phyloP scores from a whole-genome alignment of 1,139 yeast species.

The Yamadazyma atlantica region DNA sequence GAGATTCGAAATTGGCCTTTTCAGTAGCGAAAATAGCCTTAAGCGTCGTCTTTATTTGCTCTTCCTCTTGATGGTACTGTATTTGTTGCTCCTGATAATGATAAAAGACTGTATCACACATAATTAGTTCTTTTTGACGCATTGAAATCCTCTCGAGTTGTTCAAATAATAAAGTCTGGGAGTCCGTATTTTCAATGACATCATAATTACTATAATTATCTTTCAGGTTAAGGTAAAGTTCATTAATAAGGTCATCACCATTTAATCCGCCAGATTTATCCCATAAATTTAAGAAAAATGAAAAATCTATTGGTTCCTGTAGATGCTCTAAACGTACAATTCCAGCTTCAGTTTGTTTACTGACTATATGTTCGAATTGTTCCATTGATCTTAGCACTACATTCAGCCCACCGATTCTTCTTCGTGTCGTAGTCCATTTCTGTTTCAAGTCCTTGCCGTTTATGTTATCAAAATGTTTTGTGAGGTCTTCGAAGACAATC shows the following conservation, averaged over 20 bases:
- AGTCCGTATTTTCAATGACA: slow-evolving; percentile 20
- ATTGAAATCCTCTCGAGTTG: slow-evolving; percentile 49
- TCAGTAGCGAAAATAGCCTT: slow-evolving; percentile 66
- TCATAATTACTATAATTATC: slow-evolving; percentile 32
- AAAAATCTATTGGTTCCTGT: slow-evolving; percentile 43
- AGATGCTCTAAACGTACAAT: slow-evolving; percentile 44
- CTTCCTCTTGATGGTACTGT: slow-evolving; percentile 8
- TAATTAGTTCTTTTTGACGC: slow-evolving; percentile 52
- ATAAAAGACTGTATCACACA: slow-evolving; percentile 40
- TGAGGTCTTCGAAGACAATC: slow-evolving; percentile 61
- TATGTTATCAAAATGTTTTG: slow-evolving; percentile 40
- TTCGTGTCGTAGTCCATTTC: slow-evolving; percentile 64
- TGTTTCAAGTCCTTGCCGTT: slow-evolving; percentile 43
- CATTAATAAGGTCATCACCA: slow-evolving; percentile 30
- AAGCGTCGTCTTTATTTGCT: slow-evolving; percentile 23
- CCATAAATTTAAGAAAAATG: slow-evolving; percentile 58
- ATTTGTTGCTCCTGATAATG: slow-evolving; percentile 16
- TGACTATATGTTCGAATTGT: slow-evolving; percentile 59
- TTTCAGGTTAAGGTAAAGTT: slow-evolving; percentile 25
- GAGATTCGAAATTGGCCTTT: slow-evolving; percentile 44
- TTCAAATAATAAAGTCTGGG: slow-evolving; percentile 28
- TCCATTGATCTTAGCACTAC: slow-evolving; percentile 53
- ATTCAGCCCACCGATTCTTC: slow-evolving; percentile 52
- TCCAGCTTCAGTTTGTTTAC: slow-evolving; percentile 52
- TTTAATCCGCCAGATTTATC: slow-evolving; percentile 42